Evolutionary conservation across 2,329 filamentous ascomycete genomes (phyloP).

Genomic region (Beauveria scarabaeidicola): DNA sequence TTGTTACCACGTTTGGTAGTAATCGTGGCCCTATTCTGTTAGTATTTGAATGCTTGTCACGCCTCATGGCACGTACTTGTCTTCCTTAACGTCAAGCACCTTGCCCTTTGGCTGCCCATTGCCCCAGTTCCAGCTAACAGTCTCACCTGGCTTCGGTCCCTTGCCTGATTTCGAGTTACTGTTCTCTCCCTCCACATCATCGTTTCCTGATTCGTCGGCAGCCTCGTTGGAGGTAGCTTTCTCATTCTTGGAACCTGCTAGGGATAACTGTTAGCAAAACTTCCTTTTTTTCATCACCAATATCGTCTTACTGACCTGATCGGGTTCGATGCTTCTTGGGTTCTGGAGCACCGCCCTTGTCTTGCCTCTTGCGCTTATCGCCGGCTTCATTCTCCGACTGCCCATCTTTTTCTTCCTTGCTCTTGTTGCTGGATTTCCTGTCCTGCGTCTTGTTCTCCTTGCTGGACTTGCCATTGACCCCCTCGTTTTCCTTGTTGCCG

Average conservation of each 20-base stretch:
- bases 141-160: constrained; percentile 31
- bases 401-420: constrained; percentile 4
- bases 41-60: not conserved
- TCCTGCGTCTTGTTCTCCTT: too few relatives aligned
- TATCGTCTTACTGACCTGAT: constrained; percentile 15
- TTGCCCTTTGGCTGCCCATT: constrained; percentile 34
- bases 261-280: not conserved
- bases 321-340: constrained; percentile 26
- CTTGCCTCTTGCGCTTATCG: constrained; percentile 21
- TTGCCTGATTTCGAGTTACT: constrained; percentile 18
- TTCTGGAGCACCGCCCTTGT: constrained; percentile 16
- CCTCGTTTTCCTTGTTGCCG: not conserved
- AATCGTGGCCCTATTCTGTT: constrained; percentile 25
- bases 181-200: constrained; percentile 15
- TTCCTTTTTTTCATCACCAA: constrained; percentile 14
- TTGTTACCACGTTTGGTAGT: constrained; percentile 33
- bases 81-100: constrained; percentile 33
- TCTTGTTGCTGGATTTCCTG: not conserved
- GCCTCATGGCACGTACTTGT: not conserved
- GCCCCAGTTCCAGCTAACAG: constrained; percentile 39
- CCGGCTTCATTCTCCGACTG: constrained; percentile 13
- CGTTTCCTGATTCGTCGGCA: constrained; percentile 9
- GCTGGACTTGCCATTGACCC: not conserved
- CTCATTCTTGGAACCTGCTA: not conserved
- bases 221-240: constrained; percentile 6